Evolutionary conservation across 805 yeast species (phyloP), one percentile per base, ranked within the genome.

Genomic region (Lipomyces yamadae): DNA sequence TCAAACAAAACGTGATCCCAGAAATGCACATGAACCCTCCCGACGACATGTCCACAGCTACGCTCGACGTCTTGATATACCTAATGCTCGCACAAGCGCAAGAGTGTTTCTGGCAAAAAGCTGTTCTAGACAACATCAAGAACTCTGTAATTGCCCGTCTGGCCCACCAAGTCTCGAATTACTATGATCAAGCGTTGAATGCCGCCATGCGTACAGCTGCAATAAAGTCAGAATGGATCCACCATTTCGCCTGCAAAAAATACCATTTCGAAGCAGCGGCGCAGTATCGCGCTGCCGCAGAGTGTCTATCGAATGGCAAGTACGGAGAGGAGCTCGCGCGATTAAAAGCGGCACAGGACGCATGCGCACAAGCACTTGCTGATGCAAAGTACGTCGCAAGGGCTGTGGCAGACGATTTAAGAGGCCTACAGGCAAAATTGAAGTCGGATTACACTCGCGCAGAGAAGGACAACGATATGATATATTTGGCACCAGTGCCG

Each of bases 31-130:
- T 73, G 6, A 62, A 70, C 3, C 70, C 76, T 7, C 81, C 82
- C 3, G 68, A 80, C 35, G 91, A 86, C 61, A 76, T 90, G 15
- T 85, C 85, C 52, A 55, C 65, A 0, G 81, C 81, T 11, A 85
- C 91, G 0, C 72, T 89, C 8, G 77, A 79, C 11, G 80, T 87
- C 18, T 77, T 92, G 62, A 77, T 81, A 48, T 71, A 75, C 11
- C 73, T 92, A 45, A 84, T 85, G 85, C 74, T 90, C 52, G 95
- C 96, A 0, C 97, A 91, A 73, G 95, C 97, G 0, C 97, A 92
- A 76, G 97, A 93, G 74, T 82, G 86, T 11, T 86, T 89, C 60
- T 92, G 97, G 97, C 86, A 84, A 58, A 87, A 88, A 72, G 92
- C 97, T 0, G 76, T 81, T 0, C 76, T 78, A 18, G 79, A 77